Evolutionary conservation across 345 rosid species (phyloP).

Genomic region (Populus ilicifolia): DNA sequence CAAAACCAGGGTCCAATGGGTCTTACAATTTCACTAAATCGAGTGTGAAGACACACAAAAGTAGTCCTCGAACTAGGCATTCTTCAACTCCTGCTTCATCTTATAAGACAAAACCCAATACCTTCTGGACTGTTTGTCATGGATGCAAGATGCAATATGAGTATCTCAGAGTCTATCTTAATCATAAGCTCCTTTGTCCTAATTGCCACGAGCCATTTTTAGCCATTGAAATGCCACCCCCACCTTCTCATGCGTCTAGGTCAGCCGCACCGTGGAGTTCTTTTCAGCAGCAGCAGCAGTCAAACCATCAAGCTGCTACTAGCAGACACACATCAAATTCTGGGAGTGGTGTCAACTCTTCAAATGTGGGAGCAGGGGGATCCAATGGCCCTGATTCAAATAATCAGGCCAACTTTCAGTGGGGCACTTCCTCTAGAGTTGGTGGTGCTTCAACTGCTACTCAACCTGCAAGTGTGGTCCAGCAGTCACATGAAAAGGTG

Average conservation of each 20-base stretch:
- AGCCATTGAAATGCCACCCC: conserved; percentile 39
- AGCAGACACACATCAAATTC: conserved; percentile 28
- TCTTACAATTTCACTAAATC: conserved; percentile 40
- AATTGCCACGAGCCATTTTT: conserved; percentile 40
- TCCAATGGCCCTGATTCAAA: conserved; percentile 27
- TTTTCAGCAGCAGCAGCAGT: conserved; percentile 36
- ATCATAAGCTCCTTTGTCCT: conserved; percentile 42
- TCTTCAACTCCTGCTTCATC: conserved; percentile 17
- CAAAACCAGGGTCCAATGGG: conserved; percentile 31
- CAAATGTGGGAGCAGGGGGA: conserved; percentile 23
- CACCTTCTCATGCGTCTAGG: conserved; percentile 25
- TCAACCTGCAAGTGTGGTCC: conserved; percentile 59
- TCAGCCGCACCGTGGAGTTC: conserved; percentile 38
- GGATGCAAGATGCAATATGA: conserved; percentile 48
- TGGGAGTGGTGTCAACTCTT: conserved; percentile 20
- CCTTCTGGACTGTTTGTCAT: conserved; percentile 48
- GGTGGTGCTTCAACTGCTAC: conserved; percentile 42
- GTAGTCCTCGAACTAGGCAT: conserved; percentile 15
- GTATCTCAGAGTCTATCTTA: conserved; percentile 38
- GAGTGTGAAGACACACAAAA: conserved; percentile 16
- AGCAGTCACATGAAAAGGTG: conserved; percentile 53
- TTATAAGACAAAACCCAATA: conserved; percentile 26
- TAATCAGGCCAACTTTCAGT: conserved; percentile 39
- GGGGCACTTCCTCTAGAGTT: conserved; percentile 48
- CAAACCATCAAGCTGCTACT: conserved; percentile 35